A percentile compares a stretch with the other conserved stretches of the same genome.
Evolutionary conservation across 2,329 filamentous ascomycete species (phyloP).

Genomic region (Colletotrichum tropicicola): DNA sequence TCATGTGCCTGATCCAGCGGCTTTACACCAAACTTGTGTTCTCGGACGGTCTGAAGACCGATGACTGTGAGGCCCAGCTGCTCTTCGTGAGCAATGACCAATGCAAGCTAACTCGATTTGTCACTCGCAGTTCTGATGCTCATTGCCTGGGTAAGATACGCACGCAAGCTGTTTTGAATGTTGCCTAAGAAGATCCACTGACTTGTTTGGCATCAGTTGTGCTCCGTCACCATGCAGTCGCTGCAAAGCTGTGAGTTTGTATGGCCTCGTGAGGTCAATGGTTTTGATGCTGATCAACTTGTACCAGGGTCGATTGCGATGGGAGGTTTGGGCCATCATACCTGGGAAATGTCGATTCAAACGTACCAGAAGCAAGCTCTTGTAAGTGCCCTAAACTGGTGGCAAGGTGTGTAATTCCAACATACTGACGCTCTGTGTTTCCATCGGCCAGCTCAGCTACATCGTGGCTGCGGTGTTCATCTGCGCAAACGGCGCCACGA

Average conservation of each 20-base stretch:
- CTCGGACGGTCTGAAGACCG: slow-evolving; percentile 26
- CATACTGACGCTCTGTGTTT: neutral
- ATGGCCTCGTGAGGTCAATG: too few relatives aligned
- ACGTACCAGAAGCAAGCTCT: slow-evolving; percentile 33
- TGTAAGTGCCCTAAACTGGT: slow-evolving; percentile 13
- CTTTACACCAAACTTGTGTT: slow-evolving; percentile 35
- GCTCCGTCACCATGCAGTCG: slow-evolving; percentile 35
- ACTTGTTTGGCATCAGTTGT: slow-evolving; percentile 28
- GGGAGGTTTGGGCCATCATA: slow-evolving; percentile 37
- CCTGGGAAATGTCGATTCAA: slow-evolving; percentile 37
- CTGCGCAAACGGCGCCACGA: slow-evolving; percentile 43
- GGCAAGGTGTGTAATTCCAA: too few relatives aligned
- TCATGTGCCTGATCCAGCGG: slow-evolving; percentile 37
- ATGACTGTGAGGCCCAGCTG: slow-evolving; percentile 26
- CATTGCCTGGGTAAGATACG: neutral
- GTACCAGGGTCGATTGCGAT: slow-evolving; percentile 35
- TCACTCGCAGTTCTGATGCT: neutral
- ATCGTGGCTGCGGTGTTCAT: slow-evolving; percentile 42
- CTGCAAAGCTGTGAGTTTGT: slow-evolving; percentile 35
- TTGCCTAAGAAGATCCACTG: neutral
- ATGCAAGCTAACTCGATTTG: neutral
- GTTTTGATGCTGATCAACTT: neutral
- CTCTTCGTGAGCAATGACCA: neutral
- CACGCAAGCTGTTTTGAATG: neutral
- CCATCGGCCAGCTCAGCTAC: slow-evolving; percentile 34